Evolutionary conservation across 306 rosid genomes (phyloP), one percentile per base, ranked within the genome.

Genomic region (Pyrus communis): DNA sequence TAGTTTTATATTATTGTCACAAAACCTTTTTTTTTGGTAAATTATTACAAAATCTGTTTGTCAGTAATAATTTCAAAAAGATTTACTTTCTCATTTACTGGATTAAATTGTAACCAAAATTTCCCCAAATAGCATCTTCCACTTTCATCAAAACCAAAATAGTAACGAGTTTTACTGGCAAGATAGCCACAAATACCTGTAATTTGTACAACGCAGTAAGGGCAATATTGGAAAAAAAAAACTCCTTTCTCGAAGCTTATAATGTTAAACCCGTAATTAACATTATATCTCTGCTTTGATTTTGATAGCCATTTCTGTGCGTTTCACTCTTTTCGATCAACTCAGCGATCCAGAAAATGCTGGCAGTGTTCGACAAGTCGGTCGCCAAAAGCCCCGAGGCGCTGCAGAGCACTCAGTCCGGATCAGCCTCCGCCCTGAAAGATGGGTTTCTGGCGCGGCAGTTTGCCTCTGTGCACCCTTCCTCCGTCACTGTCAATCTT

Each of bases 321-420:
- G 57, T 74, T 74, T 42, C 69, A 74, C 69, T 74, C 70, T 67
- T 9, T 42, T 61, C 19, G 6, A 86, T 76, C 27, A 27, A 22
- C 7, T 71, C n/a, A 27, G 12, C 11, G 73, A 76, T 76, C 52
- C 46, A 22, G 66, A 82, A 86, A 88, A 96, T 96, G 99, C 49
- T 96, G 18, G 99, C 99, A 1, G 93, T 96, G 70, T 92, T 96
- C 80, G 88, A 92, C 70, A 87, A 92, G 80, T 89, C 93, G 14
- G 97, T 96, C 70, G 98, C 98, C 0, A 91, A 89, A 85, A 69
- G 92, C 82, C 99, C 99, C 17, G 93, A 86, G 40, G 99, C 83
- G 79, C 90, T 95, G 10, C 80, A 82, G 76, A 87, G 78, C 65
- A 93, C 97, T 73, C 73, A 85, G 25, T 82, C 99, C 23, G 86